Conservation (phyloP, 768 basidiomycete genomes). For the Lentinula lateritia region DNA sequence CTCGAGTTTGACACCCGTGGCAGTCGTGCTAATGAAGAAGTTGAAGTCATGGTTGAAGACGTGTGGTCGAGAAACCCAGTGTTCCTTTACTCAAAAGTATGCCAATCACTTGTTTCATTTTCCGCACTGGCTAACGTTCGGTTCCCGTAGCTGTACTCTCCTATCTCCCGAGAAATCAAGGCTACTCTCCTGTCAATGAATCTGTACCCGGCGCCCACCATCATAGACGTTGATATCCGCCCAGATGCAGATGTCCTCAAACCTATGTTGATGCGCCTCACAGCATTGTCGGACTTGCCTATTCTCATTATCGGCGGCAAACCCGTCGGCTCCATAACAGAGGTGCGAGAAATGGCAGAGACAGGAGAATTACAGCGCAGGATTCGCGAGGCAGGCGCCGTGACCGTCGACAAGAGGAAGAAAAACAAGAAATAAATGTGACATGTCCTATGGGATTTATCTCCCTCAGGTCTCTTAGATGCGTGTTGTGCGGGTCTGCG, state of each 20-base stretch:
- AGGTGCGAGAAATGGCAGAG: slow-evolving; percentile 45
- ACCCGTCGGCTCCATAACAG: slow-evolving; percentile 43
- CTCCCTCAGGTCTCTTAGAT: background rate
- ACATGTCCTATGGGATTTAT: background rate
- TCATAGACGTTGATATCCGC: slow-evolving; percentile 70
- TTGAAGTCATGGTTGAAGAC: slow-evolving; percentile 52
- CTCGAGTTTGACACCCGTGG: slow-evolving; percentile 80
- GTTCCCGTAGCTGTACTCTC: slow-evolving; percentile 49
- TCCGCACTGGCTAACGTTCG: slow-evolving; percentile 7
- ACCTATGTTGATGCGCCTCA: slow-evolving; percentile 60
- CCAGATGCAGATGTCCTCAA: slow-evolving; percentile 61
- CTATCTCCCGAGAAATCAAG: slow-evolving; percentile 64
- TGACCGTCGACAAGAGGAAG: slow-evolving; percentile 47
- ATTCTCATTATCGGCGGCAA: slow-evolving; percentile 66
- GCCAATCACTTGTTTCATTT: background rate
- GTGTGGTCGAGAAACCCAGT: slow-evolving; percentile 74
- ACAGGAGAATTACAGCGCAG: slow-evolving; percentile 47
- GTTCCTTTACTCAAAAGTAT: slow-evolving; percentile 68
- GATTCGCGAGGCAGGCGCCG: slow-evolving; percentile 52
- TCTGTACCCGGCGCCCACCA: slow-evolving; percentile 55
- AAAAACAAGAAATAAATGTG: slow-evolving; percentile 22
- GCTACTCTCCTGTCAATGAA: slow-evolving; percentile 47
- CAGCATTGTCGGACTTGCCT: slow-evolving; percentile 48
- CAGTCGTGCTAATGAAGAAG: slow-evolving; percentile 53
- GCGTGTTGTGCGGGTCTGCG: background rate